Base-by-base conservation (phyloP, 495 filamentous ascomycete genomes). In the Penicillium argentinense region DNA sequence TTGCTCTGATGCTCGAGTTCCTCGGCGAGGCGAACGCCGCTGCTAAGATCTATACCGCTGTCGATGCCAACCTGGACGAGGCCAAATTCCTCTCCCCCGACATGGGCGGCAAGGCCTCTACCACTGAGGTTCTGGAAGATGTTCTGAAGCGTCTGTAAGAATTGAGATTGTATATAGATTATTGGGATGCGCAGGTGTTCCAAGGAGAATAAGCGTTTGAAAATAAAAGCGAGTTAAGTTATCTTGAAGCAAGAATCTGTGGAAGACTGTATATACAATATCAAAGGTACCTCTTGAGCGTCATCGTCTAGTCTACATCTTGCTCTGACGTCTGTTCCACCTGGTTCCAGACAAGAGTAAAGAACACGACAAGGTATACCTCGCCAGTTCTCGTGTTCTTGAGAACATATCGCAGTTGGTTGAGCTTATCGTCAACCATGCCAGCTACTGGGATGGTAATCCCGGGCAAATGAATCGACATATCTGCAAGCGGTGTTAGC, bases 1-100 rank as follows among this genome's bases (percentile, higher is more conserved):
- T 91, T 16, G 93, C 85, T 30, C 76, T 96, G 59, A 96, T 97
- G 91, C 77, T 99, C 51, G 92, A 97, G 75, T 99, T 99, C 69
- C 66, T 96, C 54, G 81, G 85, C 16, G 85, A 96, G 75, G 83
- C 86, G 65, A 74, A 79, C 49, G 93, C 93, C 12, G 95, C 93
- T 8, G 89, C 84, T 8, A 82, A 76, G 76, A 91, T 99, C 51
- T 95, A 97, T 62, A 71, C 80, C 45, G 95, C 92, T 23, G 91
- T 97, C 32, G 95, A 99, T 72, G 91, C 71, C 24, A 96, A 91
- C 72, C 71, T 99, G 37, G 84, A 88, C 62, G 91, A 90, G 54
- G 91, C 82, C 42, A 83, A 76, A 73, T 73, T 88, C 54, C 68
- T 97, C 51, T 93, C 81, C 54, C 93, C 93, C 3, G 93, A 99